Evolutionary conservation across 78 protist genomes (phyloP), one percentile per base, ranked within the genome.

Genomic region (Dictyostelium citrinum): DNA sequence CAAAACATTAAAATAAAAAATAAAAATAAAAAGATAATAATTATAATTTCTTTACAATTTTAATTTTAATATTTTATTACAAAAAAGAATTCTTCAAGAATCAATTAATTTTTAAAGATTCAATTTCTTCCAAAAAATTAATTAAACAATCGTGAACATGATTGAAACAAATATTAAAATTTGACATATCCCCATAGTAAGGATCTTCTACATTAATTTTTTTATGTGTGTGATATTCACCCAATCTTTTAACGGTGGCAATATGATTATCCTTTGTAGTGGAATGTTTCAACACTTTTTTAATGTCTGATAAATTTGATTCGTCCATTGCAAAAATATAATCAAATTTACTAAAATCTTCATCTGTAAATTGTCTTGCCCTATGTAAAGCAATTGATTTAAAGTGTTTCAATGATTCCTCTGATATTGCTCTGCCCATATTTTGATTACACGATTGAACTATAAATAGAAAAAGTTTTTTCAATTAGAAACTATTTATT

Each of bases 311-410:
- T 8, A 90, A 84, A 55, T 90, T 90, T 1, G 74, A 46, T 16
- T 81, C 95, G 24, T 90, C 95, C 95, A 90, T 90, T 10, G 58
- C 90, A 81, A 90, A 77, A 1, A 90, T 67, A 24, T 71, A 90
- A n/a, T 90, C 82, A 27, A 81, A 90, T 1, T 35, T 9, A 5
- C 39, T 20, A 29, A 90, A 81, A 33, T 90, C 95, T 7, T 75
- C 46, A 9, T 22, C 71, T 5, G 31, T 5, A 11, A 83, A n/a
- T 49, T 90, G 90, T 43, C 95, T 37, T 10, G 81, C 93, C 22
- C 60, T 2, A 35, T 88, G 93, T 43, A 88, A 49, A 24, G 77
- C 67, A 20, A 78, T 45, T 0, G 85, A 78, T 35, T 79, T 88
- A 29, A 88, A 88, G 24, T 88, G 93, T 49, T 37, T 33, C 20